Base-by-base conservation (phyloP, 2,329 filamentous ascomycete species). In the Ophiostoma novo-ulmi region DNA sequence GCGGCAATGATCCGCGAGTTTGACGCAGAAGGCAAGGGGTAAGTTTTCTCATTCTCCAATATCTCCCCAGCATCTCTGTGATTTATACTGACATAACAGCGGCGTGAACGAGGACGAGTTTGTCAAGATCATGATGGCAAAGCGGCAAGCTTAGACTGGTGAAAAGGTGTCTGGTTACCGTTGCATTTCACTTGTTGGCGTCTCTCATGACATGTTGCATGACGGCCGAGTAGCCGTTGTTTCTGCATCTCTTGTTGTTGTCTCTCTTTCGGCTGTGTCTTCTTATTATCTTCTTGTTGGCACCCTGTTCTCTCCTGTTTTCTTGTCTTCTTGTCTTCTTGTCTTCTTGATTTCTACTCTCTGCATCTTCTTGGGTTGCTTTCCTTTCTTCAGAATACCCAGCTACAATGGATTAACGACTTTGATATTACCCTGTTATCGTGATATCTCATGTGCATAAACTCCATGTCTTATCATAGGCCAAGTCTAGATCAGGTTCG, bases 1-100 rank as follows among this genome's bases (percentile, higher is more conserved):
- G 85, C 88, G 75, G 93, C 93, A 74, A 99, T 99, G 95, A 95
- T 99, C 81, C 93, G 97, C 77, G 94, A 98, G 80, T 96, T 98
- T 82, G 95, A 99, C 82, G 85, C 97, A 74, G 92, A 97, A 77
- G 94, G 93, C 1, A 96, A 97, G 75, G 94, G 94, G 74, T 75
- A 20, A 26, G 73, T 72, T 1, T 31, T 31, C 31, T 31, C 31
- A 31, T 4, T 31, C 31, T 31, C 31, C 31, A 31, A 4, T 31
- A 31, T 31, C 31, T 4, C 31, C 31, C 31, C 31, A 31, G 31
- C 31, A 31, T 31, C 2, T 3, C 3, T 31, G 31, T 31, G 31
- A 31, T 31, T 31, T 3, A 22, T 10, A 58, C 71, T 71, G 44
- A 71, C 44, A 67, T 2, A 20, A 58, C 65, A 75, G 74, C 13